phyloP scores from a whole-genome alignment of 73 alveolate genomes.

The Paramecium caudatum region DNA sequence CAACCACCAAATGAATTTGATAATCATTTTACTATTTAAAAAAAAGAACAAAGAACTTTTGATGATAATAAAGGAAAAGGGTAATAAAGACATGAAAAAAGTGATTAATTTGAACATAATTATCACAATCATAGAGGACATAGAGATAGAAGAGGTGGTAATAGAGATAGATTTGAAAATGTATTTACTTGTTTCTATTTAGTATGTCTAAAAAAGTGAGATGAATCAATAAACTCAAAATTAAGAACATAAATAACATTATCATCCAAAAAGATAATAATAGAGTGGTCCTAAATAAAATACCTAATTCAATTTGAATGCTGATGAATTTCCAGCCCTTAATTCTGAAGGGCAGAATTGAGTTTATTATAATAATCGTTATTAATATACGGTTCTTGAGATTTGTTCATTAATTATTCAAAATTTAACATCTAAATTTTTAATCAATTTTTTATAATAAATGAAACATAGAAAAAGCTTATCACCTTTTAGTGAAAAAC shows the following conservation, averaged over 20 bases:
- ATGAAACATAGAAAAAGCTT: conserved; percentile 37
- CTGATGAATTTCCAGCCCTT: conserved; percentile 52
- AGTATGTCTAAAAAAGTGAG: conserved; percentile 50
- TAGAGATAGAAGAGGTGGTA: conserved; percentile 49
- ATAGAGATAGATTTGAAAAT: conserved; percentile 18
- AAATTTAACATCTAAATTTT: conserved; percentile 39
- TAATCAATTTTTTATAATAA: neutral
- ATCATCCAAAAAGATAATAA: neutral
- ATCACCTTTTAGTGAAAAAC: conserved; percentile 37
- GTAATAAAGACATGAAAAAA: neutral
- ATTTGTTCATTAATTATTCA: neutral
- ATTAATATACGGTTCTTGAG: neutral
- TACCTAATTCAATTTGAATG: conserved; percentile 27
- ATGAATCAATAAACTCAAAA: neutral
- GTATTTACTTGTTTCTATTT: neutral
- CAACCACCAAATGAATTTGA: neutral
- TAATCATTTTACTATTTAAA: no score
- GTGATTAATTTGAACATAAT: conserved; percentile 10
- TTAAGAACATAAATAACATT: neutral
- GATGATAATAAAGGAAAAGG: conserved; percentile 1
- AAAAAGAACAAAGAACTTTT: neutral
- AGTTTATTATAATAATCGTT: conserved; percentile 17
- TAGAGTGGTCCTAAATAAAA: conserved; percentile 12
- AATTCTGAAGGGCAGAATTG: conserved; percentile 30
- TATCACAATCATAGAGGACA: conserved; percentile 1